These are phyloP conservation scores for Paramecium sonneborni DNA, from an alignment of 73 alveolate genomes.

Conservation along the genomic window DNA sequence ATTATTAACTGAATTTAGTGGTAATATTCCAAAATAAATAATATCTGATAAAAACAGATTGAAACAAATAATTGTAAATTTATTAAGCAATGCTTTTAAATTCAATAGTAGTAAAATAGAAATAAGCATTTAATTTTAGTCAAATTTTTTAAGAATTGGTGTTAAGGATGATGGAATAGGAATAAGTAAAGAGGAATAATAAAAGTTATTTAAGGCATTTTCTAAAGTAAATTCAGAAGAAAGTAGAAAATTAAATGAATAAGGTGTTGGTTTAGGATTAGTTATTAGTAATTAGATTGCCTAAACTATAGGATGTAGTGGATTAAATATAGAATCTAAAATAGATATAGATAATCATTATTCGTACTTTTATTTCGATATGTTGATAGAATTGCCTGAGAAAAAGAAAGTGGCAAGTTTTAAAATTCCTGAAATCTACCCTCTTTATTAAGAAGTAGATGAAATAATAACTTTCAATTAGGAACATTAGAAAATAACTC, in stretches of 20 bases:
- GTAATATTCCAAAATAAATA: not conserved
- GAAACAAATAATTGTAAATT: conserved; percentile 61
- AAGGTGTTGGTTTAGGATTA: conserved; percentile 76
- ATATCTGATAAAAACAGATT: conserved; percentile 65
- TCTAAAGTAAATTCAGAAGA: conserved; percentile 65
- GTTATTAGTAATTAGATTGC: conserved; percentile 67
- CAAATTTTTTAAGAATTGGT: conserved; percentile 20
- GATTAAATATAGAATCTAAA: not conserved
- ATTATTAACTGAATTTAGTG: not conserved
- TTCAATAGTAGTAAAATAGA: conserved; percentile 59
- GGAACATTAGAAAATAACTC: not conserved
- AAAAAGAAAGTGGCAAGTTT: not conserved
- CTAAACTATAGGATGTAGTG: not conserved
- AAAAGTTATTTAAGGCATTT: conserved; percentile 61
- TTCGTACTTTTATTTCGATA: not conserved
- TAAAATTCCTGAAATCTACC: not conserved
- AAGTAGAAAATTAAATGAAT: conserved; percentile 17
- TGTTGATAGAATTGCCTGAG: not conserved
- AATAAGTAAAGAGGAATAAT: conserved; percentile 52
- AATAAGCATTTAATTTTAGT: not conserved
- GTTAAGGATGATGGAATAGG: conserved; percentile 76
- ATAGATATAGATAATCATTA: not conserved
- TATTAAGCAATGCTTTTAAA: conserved; percentile 72
- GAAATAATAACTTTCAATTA: not conserved
- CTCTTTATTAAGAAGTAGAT: not conserved